Conservation (phyloP, 2,329 filamentous ascomycete genomes). For the Sclerotinia borealis region DNA sequence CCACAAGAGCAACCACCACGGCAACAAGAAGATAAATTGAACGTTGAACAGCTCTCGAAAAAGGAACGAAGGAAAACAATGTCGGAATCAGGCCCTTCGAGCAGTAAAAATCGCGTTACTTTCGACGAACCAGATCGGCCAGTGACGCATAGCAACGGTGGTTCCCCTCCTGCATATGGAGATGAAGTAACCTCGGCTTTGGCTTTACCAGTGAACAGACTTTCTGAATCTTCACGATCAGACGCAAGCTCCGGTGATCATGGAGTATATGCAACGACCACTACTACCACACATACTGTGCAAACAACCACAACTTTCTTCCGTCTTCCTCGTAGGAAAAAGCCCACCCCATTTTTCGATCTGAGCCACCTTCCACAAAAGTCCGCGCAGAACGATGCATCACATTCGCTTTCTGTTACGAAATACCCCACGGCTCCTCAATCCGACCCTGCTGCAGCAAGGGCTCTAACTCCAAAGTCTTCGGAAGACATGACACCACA, state of each 20-base stretch:
- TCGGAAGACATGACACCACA: constrained; percentile 22
- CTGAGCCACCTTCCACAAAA: constrained; percentile 84
- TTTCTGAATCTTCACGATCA: constrained; percentile 85
- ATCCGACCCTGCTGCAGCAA: constrained; percentile 27
- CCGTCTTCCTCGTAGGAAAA: constrained; percentile 69
- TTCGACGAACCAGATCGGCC: constrained; percentile 56
- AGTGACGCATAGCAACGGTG: constrained; percentile 35
- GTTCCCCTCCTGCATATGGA: constrained; percentile 50
- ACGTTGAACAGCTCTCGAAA: constrained; percentile 28
- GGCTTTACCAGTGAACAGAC: constrained; percentile 56
- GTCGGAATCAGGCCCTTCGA: constrained; percentile 31
- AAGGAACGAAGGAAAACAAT: constrained; percentile 40
- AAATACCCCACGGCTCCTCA: constrained; percentile 40
- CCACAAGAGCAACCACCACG: constrained; percentile 16
- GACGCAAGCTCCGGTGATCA: constrained; percentile 74
- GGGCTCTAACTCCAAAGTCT: constrained; percentile 37
- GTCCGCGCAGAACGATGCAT: constrained; percentile 39
- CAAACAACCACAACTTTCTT: constrained; percentile 71
- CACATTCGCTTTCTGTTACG: constrained; percentile 34
- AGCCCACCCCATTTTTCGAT: constrained; percentile 73
- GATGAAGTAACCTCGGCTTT: constrained; percentile 57
- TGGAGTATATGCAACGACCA: constrained; percentile 50
- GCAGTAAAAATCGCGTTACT: constrained; percentile 42
- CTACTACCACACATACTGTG: constrained; percentile 57
- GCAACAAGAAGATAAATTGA: constrained; percentile 16